Evolutionary conservation across 495 filamentous ascomycete species (phyloP), one percentile per base, ranked within the genome.

Genomic region (Penicillium longicatenatum): DNA sequence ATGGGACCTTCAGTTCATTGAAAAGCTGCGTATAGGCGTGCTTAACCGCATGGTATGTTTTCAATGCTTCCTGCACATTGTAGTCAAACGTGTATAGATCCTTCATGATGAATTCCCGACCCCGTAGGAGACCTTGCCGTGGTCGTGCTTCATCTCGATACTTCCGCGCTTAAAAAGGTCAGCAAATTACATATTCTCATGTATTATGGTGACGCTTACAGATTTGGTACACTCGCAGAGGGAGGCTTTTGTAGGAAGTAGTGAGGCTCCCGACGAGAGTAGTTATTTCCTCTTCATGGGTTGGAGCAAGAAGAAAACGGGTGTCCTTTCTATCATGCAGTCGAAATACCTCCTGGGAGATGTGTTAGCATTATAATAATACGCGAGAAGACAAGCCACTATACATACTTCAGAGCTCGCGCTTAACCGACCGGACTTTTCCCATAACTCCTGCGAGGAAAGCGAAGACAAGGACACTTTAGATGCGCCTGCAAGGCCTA

Each of bases 211-310:
- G 12, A 11, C n/a, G 70, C 82, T 70, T 71, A 90, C 89, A 85
- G 51, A 96, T 93, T 69, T 98, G 94, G 67, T 98, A 98, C 2
- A 98, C 80, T 26, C 91, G 82, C 11, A 98, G 65, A 7, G 94
- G 94, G 4, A 98, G 81, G 21, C 90, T 86, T 66, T 91, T 92
- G 69, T 97, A 92, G 3, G 91, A 96, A 48, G 87, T 84, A n/a
- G 91, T 79, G 21, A 87, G 79, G 47, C 79, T 82, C 2, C 84
- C 84, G 3, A 95, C 89, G 12, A 98, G 79, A 0, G 82, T 70
- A 0, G 94, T 98, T 54, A 98, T 92, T 67, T 98, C 94, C 69
- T 98, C 94, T 64, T 98, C 94, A 61, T 98, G 95, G 0, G 94
- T 98, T 2, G 94, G 94, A 3, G 94, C 88, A 17, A 98, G 82